Evolutionary conservation across 495 filamentous ascomycete species (phyloP).

Genomic region (Penicillium bialowiezense): DNA sequence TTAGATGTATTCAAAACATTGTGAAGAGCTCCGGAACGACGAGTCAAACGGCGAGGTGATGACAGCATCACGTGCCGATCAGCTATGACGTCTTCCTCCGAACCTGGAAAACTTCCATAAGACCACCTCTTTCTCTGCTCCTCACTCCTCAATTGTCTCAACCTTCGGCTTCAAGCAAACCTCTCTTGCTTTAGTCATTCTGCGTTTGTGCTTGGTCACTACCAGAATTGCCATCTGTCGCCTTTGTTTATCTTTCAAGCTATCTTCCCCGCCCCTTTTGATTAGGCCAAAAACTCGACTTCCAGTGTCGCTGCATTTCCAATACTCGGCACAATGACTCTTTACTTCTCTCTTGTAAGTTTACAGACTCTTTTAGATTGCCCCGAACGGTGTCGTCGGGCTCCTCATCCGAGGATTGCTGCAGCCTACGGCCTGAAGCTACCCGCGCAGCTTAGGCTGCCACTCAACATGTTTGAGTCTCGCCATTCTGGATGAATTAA

Average conservation of each 20-base stretch:
- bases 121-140: slow-evolving; percentile 26
- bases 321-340: slow-evolving; percentile 72
- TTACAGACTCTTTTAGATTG: not conserved
- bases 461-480: not conserved
- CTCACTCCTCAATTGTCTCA: slow-evolving; percentile 10
- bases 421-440: slow-evolving; percentile 20
- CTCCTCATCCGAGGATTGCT: slow-evolving; percentile 4
- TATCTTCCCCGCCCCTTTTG: slow-evolving; percentile 20
- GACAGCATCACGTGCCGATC: slow-evolving; percentile 15
- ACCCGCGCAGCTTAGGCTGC: slow-evolving; percentile 7
- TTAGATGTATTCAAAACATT: not conserved
- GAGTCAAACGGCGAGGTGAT: too few relatives aligned
- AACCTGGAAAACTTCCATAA: slow-evolving; percentile 22
- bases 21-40: too few relatives aligned
- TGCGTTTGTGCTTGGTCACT: not conserved
- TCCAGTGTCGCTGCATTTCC: slow-evolving; percentile 4
- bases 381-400: not conserved
- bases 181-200: not conserved
- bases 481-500: slow-evolving; percentile 6
- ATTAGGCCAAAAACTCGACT: slow-evolving; percentile 11
- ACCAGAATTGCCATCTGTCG: not conserved
- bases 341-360: slow-evolving; percentile 97
- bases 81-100: slow-evolving; percentile 37
- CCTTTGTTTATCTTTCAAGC: slow-evolving; percentile 21
- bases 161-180: slow-evolving; percentile 10